Conservation (phyloP, 805 yeast species). For the Candida wancherniae region DNA sequence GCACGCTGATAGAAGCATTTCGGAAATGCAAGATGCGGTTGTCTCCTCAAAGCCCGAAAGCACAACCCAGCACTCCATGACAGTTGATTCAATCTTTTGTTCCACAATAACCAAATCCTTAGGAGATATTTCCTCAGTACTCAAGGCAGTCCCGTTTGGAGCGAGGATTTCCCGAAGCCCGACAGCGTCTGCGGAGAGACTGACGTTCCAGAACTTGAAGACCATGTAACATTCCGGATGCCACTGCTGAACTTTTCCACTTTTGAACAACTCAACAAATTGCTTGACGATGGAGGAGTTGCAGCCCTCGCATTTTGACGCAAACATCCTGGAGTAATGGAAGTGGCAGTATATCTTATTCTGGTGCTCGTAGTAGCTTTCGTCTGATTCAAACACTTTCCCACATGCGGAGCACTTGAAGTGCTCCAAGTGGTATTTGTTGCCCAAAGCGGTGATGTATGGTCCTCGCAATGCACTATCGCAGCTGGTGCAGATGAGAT, state of each 20-base stretch:
- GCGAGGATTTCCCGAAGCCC: constrained; percentile 31
- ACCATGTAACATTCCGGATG: constrained; percentile 99
- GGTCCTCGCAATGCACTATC: constrained; percentile 84
- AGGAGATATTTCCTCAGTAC: constrained; percentile 21
- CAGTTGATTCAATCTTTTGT: constrained; percentile 52
- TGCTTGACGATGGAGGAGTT: constrained; percentile 86
- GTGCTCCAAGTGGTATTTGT: constrained; percentile 91
- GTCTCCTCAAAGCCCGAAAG: constrained; percentile 87
- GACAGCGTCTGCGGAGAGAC: constrained; percentile 57
- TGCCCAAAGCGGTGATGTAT: constrained; percentile 88
- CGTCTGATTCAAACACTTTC: constrained; percentile 82
- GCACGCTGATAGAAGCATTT: constrained; percentile 83
- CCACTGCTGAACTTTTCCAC: constrained; percentile 94
- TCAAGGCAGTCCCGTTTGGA: constrained; percentile 7
- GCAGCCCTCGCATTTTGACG: constrained; percentile 92
- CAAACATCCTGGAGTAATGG: constrained; percentile 82
- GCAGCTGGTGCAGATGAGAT: constrained; percentile 83
- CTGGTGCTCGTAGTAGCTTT: constrained; percentile 86
- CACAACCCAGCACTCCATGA: constrained; percentile 75
- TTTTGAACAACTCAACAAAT: constrained; percentile 86
- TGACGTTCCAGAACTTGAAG: constrained; percentile 92
- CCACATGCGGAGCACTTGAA: constrained; percentile 87
- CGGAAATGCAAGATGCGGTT: constrained; percentile 83
- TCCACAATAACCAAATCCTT: constrained; percentile 54
- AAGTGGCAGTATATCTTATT: constrained; percentile 82